Evolutionary conservation across 495 filamentous ascomycete species (phyloP).

Genomic region (Poronia punctata): DNA sequence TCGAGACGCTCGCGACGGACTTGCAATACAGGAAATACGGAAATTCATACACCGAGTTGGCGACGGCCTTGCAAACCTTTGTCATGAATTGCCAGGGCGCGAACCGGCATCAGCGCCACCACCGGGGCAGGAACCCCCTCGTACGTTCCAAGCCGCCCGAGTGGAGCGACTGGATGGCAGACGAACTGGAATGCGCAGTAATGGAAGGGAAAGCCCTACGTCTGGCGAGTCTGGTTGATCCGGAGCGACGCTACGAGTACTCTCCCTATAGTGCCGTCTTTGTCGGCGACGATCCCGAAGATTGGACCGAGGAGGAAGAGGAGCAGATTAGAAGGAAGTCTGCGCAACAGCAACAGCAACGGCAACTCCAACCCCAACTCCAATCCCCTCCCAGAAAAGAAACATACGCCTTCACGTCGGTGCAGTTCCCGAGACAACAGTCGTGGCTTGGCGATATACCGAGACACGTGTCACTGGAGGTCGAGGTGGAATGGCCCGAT

Average conservation of each 20-base stretch:
- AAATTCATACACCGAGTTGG: conserved; percentile 11
- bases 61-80: conserved; percentile 2
- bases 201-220: conserved; percentile 21
- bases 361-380: neutral
- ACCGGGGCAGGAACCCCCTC: conserved; percentile 1
- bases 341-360: neutral
- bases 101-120: conserved; percentile 1
- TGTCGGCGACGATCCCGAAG: conserved; percentile 13
- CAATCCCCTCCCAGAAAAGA: neutral
- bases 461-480: conserved; percentile 27
- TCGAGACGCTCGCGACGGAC: conserved; percentile 18
- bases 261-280: conserved; percentile 20
- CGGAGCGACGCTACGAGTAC: neutral
- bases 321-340: too few species aligned
- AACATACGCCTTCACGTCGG: conserved; percentile 23
- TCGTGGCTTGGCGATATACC: conserved; percentile 6
- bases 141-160: neutral
- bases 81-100: neutral
- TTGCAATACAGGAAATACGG: conserved; percentile 17
- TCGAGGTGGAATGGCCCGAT: conserved; percentile 16
- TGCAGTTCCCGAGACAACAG: neutral
- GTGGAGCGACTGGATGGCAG: conserved; percentile 18
- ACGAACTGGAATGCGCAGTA: conserved; percentile 17
- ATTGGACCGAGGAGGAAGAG: conserved; percentile 12
- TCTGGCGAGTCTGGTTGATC: conserved; percentile 19